phyloP scores from a whole-genome alignment of 441 rosid genomes.

The Capsella rubella region DNA sequence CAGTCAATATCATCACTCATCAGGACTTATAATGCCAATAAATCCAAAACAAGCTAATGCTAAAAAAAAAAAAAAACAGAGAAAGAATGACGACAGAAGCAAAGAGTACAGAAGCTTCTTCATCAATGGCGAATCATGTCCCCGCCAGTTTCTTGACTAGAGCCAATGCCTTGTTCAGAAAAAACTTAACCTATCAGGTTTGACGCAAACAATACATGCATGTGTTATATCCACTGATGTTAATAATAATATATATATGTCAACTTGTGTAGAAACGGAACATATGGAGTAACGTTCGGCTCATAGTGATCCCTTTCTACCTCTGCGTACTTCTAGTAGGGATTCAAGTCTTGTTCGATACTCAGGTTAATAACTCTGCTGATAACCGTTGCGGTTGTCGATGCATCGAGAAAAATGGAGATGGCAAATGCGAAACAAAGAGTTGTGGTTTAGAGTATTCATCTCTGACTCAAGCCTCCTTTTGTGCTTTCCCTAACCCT shows the following conservation, averaged over 20 bases:
- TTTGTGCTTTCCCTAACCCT: slow-evolving; percentile 66
- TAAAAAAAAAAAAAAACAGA: background rate
- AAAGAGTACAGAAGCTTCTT: slow-evolving; percentile 28
- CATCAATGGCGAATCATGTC: slow-evolving; percentile 65
- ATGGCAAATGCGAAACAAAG: slow-evolving; percentile 60
- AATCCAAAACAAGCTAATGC: background rate
- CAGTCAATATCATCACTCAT: background rate
- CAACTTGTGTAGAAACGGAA: slow-evolving; percentile 78
- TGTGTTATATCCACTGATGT: background rate
- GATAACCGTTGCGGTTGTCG: slow-evolving; percentile 63
- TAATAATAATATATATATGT: background rate
- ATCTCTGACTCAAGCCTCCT: slow-evolving; percentile 49
- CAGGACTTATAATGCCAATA: background rate
- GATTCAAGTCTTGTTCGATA: slow-evolving; percentile 58
- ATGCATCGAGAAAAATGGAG: slow-evolving; percentile 47
- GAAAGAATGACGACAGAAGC: background rate
- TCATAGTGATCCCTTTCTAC: slow-evolving; percentile 69
- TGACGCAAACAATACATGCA: background rate
- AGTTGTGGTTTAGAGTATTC: slow-evolving; percentile 76
- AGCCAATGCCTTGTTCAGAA: slow-evolving; percentile 82
- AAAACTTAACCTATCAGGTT: slow-evolving; percentile 94
- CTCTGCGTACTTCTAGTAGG: slow-evolving; percentile 69
- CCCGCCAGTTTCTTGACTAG: slow-evolving; percentile 70
- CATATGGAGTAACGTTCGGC: slow-evolving; percentile 69
- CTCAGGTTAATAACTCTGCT: slow-evolving; percentile 46